phyloP scores from a whole-genome alignment of 768 basidiomycete genomes.

The Amanita phalloides region DNA sequence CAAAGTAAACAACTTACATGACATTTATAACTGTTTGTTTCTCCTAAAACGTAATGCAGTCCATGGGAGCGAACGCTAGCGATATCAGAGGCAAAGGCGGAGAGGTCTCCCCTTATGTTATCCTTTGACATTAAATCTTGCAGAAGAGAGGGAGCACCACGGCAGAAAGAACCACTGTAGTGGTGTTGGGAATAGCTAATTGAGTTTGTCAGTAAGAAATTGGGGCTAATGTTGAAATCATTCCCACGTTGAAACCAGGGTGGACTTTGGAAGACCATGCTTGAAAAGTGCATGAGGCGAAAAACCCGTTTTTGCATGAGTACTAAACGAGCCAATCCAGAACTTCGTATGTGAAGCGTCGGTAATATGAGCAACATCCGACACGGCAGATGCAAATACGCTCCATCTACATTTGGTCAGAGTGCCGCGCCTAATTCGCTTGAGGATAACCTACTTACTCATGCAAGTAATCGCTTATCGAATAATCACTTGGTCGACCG shows the following conservation, averaged over 20 bases:
- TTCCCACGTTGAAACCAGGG: constrained; percentile 40
- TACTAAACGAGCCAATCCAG: constrained; percentile 40
- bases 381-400: constrained; percentile 39
- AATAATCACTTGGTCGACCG: constrained; percentile 26
- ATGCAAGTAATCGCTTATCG: constrained; percentile 30
- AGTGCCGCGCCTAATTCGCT: not conserved
- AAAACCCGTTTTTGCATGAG: constrained; percentile 37
- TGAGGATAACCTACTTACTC: constrained; percentile 27
- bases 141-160: constrained; percentile 39
- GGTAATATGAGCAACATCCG: constrained; percentile 26
- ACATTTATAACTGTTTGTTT: constrained; percentile 44
- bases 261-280: constrained; percentile 41
- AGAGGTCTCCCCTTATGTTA: constrained; percentile 45
- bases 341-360: constrained; percentile 30
- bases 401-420: constrained; percentile 32
- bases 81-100: constrained; percentile 41
- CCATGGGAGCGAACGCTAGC: constrained; percentile 31
- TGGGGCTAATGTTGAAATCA: not conserved
- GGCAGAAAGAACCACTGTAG: constrained; percentile 52
- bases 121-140: constrained; percentile 59
- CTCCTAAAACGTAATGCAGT: constrained; percentile 51
- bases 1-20: constrained; percentile 19
- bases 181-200: constrained; percentile 44
- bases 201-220: not conserved
- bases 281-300: constrained; percentile 52